Conservation (phyloP, 1,139 yeast species). For the Debaryomycetaceae sp. region DNA sequence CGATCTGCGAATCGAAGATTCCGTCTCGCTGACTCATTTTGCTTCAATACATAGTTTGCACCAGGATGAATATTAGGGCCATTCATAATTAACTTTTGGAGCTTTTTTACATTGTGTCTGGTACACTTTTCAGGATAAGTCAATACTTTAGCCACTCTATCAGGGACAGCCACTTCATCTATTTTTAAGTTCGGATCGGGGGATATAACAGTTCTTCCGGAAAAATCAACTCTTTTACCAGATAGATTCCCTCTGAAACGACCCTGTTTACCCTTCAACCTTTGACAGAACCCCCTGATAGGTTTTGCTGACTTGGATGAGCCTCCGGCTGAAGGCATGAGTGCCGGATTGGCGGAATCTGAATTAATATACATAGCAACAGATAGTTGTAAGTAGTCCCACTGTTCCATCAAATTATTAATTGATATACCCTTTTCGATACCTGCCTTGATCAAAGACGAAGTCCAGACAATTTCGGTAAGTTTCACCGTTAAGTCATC, state of each 20-base stretch:
- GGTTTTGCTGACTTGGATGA: constrained; percentile 65
- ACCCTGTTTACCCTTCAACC: constrained; percentile 98
- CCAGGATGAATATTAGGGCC: constrained; percentile 96
- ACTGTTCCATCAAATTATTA: constrained; percentile 93
- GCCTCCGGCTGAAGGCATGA: constrained; percentile 60
- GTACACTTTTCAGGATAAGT: constrained; percentile 97
- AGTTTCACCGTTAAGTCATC: constrained; percentile 95
- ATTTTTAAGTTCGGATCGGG: constrained; percentile 96
- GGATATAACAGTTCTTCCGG: constrained; percentile 97
- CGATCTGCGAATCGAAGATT: constrained; percentile 89
- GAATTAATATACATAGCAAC: constrained; percentile 98
- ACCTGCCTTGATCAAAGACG: constrained; percentile 89
- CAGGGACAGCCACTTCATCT: constrained; percentile 98
- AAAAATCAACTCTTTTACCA: constrained; percentile 98
- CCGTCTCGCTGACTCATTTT: constrained; percentile 80
- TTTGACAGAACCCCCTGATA: constrained; percentile 93
- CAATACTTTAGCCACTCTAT: constrained; percentile 88
- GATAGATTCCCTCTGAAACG: constrained; percentile 97
- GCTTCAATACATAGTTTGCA: constrained; percentile 85
- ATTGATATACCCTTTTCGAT: constrained; percentile 92
- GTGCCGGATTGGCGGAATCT: constrained; percentile 85
- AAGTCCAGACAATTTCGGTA: constrained; percentile 96
- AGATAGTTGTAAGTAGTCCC: constrained; percentile 95
- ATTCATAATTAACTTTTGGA: constrained; percentile 67
- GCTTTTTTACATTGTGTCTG: constrained; percentile 74